Evolutionary conservation across 2,329 filamentous ascomycete species (phyloP), one percentile per base, ranked within the genome.

Genomic region (Alternaria ventricosa): DNA sequence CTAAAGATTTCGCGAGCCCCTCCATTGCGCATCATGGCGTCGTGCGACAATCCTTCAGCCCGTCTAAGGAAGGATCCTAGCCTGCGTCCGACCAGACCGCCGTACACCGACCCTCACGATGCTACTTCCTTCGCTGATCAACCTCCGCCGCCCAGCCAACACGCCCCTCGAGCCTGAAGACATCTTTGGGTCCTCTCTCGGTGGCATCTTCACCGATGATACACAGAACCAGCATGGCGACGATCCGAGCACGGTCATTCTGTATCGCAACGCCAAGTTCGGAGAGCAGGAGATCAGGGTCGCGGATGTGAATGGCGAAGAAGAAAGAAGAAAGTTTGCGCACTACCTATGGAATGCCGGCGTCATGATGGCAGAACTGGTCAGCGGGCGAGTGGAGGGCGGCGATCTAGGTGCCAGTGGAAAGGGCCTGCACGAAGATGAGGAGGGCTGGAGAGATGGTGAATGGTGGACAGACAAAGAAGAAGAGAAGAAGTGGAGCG

Each of bases 281-380:
- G 69, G 71, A 0, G 69, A 79, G 9, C 67, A 84, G n/a, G 79
- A 82, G 57, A 70, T 85, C 43, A 65, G 64, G 7, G 78, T 80
- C 1, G 81, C 82, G 8, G 80, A 84, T 68, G 70, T 88, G 80
- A 75, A 81, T 30, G 81, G 78, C 30, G 87, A 89, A 58, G 79
- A 84, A 28, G 86, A 88, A 70, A 81, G 89, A 54, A 77, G 79
- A 20, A 84, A 92, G 47, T 93, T 92, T 75, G 88, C 88, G 65
- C 90, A 93, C 75, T 92, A 90, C 76, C 79, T 93, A 25, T 93
- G 90, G 90, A 93, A 93, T 78, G 84, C 90, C 7, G 82, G 82
- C 0, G 72, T 85, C 27, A 72, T 84, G 67, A 77, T 84, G 78
- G 82, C 76, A 5, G 83, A 84, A 70, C 61, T 84, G 45, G 73